Evolutionary conservation across 2,329 filamentous ascomycete genomes (phyloP), one percentile per base, ranked within the genome.

Genomic region (Boeremia exigua): DNA sequence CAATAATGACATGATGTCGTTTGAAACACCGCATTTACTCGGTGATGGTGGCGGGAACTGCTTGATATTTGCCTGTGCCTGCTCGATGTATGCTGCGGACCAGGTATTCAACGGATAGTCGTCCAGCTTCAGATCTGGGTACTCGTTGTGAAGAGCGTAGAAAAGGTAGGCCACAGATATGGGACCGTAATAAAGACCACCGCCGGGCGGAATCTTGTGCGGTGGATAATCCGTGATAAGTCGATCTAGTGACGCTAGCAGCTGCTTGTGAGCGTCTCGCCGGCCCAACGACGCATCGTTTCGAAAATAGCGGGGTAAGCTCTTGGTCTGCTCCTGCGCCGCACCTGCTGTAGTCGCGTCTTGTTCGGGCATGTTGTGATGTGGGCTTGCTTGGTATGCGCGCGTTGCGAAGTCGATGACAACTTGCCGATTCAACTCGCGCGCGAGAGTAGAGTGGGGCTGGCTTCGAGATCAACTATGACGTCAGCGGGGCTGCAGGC

Each of bases 111-210:
- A 68, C 6, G 77, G 74, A 32, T 76, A 77, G 45, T 75, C 76
- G 59, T 80, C 79, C 56, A 82, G 73, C 17, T 72, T 71, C 52
- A 82, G 61, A 56, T 82, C 78, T 1, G 79, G 77, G 59, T 82
- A 82, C 51, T 80, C 67, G 51, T 77, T 77, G 56, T 81, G 79
- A 6, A 82, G 77, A 17, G 80, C 74, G 58, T 81, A 79, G 68
- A 82, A 81, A 29, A 80, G 73, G 62, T 80, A 82, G 27, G 80
- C 80, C 37, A 82, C 75, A 43, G 75, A 78, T 40, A 80, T 78
- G 8, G 80, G 79, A 14, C 80, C 80, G 68, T 81, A 79, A 71
- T 80, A 82, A 27, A 82, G 74, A 19, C 80, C 80, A 34, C 80
- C 80, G 40, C 77, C 76, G 9, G 80, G 79, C 28, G 73, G 72